Evolutionary conservation across 805 yeast genomes (phyloP).

Genomic region (Candida hungchunana): DNA sequence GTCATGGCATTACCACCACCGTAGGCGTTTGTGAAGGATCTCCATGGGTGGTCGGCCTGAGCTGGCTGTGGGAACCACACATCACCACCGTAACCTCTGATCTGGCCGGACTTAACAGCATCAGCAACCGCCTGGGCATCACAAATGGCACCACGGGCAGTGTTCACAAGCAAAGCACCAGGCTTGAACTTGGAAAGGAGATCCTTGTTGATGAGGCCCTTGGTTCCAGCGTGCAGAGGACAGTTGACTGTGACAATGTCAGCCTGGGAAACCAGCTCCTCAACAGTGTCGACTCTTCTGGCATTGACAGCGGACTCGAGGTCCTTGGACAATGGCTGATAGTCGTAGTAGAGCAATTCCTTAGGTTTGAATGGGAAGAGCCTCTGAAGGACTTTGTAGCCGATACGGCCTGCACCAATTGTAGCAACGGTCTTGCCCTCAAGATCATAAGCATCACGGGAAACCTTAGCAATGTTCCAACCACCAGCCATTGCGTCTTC

Average conservation of each 20-base stretch:
- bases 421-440: conserved; percentile 78
- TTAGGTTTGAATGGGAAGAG: conserved; percentile 69
- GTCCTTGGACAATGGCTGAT: conserved; percentile 58
- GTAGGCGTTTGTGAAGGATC: conserved; percentile 57
- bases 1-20: conserved; percentile 85
- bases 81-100: conserved; percentile 81
- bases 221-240: conserved; percentile 69
- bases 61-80: conserved; percentile 88
- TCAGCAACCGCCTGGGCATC: conserved; percentile 71
- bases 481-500: conserved; percentile 55
- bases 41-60: conserved; percentile 74
- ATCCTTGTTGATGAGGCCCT: conserved; percentile 63
- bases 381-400: conserved; percentile 70
- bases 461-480: conserved; percentile 77
- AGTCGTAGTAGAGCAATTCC: conserved; percentile 70
- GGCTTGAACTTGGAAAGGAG: conserved; percentile 64
- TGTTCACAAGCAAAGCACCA: conserved; percentile 71
- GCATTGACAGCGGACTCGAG: conserved; percentile 57
- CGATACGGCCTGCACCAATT: conserved; percentile 80
- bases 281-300: conserved; percentile 53
- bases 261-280: conserved; percentile 61
- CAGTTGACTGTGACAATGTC: conserved; percentile 75
- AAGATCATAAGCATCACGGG: conserved; percentile 68
- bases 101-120: conserved; percentile 62
- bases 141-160: conserved; percentile 81